Percentiles rank a stretch among this genome's conserved stretches.
phyloP scores from a whole-genome alignment of 1,139 yeast species.

The Lodderomyces parapsilosis region DNA sequence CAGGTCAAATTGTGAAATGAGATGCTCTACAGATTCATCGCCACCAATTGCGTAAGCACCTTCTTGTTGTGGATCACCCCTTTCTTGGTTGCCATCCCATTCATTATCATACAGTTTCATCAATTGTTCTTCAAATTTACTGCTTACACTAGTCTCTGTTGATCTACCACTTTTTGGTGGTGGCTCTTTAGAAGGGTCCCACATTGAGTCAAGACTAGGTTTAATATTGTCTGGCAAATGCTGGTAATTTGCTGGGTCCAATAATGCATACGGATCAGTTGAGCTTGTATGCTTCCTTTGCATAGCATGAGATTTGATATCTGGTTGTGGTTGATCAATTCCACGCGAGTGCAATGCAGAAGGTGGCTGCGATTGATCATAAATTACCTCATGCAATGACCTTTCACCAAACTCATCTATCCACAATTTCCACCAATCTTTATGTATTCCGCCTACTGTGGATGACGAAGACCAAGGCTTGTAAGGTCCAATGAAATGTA shows the following conservation, averaged over 20 bases:
- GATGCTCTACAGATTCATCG: background rate
- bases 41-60: conserved; percentile 1
- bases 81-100: conserved; percentile 18
- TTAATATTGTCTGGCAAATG: conserved; percentile 19
- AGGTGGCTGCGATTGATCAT: conserved; percentile 3
- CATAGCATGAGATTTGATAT: background rate
- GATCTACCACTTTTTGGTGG: conserved; percentile 24
- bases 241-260: conserved; percentile 30
- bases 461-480: conserved; percentile 72
- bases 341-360: background rate
- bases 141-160: conserved; percentile 1
- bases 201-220: conserved; percentile 28
- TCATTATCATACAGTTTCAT: conserved; percentile 9
- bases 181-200: conserved; percentile 42
- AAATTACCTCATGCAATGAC: conserved; percentile 16
- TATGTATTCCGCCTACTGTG: conserved; percentile 21
- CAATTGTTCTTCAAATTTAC: background rate
- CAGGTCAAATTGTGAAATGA: conserved; percentile 6
- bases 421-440: conserved; percentile 50
- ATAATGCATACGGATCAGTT: conserved; percentile 22
- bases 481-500: conserved; percentile 77
- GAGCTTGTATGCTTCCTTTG: conserved; percentile 2
- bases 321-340: background rate
- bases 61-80: conserved; percentile 12
- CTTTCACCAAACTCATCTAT: conserved; percentile 27